Conservation (phyloP, 1,139 yeast genomes). For the Lodderomyces orthopsilosis region DNA sequence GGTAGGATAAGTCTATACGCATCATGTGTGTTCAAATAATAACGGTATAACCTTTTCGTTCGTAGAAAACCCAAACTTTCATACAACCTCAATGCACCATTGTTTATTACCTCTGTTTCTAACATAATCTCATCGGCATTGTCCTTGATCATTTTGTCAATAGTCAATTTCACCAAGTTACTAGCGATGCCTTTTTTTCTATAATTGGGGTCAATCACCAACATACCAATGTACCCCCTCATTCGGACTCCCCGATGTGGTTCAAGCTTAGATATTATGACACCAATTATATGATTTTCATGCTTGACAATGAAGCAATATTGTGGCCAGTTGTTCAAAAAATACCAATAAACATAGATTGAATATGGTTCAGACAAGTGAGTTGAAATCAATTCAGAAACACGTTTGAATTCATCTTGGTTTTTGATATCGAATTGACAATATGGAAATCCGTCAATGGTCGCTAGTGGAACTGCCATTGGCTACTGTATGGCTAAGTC, state of each 20-base stretch:
- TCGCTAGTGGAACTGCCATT: not conserved
- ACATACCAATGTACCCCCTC: slow-evolving; percentile 95
- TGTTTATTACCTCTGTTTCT: slow-evolving; percentile 86
- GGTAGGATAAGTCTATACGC: slow-evolving; percentile 74
- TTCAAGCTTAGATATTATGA: slow-evolving; percentile 81
- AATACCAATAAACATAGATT: slow-evolving; percentile 49
- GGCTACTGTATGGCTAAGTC: not conserved
- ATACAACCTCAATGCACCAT: slow-evolving; percentile 72
- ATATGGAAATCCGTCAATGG: slow-evolving; percentile 20
- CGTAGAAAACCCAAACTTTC: slow-evolving; percentile 86
- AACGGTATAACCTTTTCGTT: slow-evolving; percentile 76
- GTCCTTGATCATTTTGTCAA: slow-evolving; percentile 60
- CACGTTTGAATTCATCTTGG: slow-evolving; percentile 29
- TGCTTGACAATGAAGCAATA: slow-evolving; percentile 39
- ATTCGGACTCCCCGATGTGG: slow-evolving; percentile 66
- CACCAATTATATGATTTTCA: slow-evolving; percentile 54
- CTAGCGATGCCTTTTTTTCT: slow-evolving; percentile 85
- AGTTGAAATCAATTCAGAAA: slow-evolving; percentile 30
- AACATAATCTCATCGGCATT: slow-evolving; percentile 84
- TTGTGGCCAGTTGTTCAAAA: slow-evolving; percentile 46
- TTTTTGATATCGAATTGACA: slow-evolving; percentile 22
- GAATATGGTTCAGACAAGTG: slow-evolving; percentile 49
- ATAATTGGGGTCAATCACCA: slow-evolving; percentile 71
- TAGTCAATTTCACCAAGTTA: slow-evolving; percentile 57
- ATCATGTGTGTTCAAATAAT: slow-evolving; percentile 88